A percentile compares a stretch with the other conserved stretches of the same genome.
These are phyloP conservation scores for Stipa capillata DNA, from an alignment of 176 grass and related monocot genomes.

Conservation along the genomic window DNA sequence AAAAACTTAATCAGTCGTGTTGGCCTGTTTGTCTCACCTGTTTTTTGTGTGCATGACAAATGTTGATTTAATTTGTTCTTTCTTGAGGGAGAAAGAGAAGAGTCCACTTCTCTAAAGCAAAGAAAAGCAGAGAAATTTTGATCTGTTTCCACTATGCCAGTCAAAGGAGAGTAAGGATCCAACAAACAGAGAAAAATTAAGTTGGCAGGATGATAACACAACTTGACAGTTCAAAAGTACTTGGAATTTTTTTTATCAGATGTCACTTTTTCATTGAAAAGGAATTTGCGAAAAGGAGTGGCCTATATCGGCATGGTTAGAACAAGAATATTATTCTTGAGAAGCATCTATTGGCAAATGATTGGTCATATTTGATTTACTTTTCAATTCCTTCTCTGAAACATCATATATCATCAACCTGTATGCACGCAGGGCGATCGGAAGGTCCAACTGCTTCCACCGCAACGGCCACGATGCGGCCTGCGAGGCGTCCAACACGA, in stretches of 20 bases:
- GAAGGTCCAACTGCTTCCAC: conserved; percentile 76
- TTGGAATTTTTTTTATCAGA: no score
- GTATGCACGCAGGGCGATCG: conserved; percentile 46
- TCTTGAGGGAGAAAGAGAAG: background rate
- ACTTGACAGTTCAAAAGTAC: conserved; percentile 18
- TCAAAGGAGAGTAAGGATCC: background rate
- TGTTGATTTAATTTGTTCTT: background rate
- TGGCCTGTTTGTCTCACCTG: background rate
- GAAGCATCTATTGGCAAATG: background rate
- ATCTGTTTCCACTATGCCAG: background rate
- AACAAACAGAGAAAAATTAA: background rate
- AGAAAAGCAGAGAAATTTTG: background rate
- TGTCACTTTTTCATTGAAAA: background rate
- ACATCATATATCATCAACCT: background rate
- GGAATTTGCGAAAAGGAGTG: conserved; percentile 17
- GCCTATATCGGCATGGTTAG: background rate
- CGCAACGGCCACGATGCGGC: conserved; percentile 25
- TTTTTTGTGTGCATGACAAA: background rate
- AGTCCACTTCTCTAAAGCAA: background rate
- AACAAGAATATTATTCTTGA: background rate
- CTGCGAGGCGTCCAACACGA: conserved; percentile 42
- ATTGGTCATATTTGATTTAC: no score
- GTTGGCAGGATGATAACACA: background rate
- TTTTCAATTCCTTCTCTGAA: background rate
- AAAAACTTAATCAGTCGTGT: background rate